Evolutionary conservation across 495 filamentous ascomycete genomes (phyloP).

Genomic region (Penicillium bovifimosum): DNA sequence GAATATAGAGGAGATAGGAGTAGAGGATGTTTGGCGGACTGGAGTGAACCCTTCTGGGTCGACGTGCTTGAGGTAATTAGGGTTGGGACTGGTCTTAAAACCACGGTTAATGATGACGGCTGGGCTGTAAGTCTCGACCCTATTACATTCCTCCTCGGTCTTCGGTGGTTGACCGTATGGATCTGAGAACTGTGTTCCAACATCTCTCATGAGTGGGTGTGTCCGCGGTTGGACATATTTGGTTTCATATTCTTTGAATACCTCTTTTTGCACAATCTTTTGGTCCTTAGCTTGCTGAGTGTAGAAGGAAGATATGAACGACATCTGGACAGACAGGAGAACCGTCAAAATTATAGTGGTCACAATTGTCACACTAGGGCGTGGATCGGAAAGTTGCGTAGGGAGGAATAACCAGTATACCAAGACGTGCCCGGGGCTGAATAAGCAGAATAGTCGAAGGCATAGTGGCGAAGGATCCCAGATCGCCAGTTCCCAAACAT

Average conservation of each 20-base stretch:
- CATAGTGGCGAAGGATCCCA: constrained; percentile 90
- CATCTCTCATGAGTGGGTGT: constrained; percentile 74
- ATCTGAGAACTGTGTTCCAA: constrained; percentile 64
- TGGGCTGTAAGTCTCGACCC: constrained; percentile 69
- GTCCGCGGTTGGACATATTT: constrained; percentile 93
- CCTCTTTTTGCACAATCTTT: constrained; percentile 79
- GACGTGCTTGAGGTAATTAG: constrained; percentile 74
- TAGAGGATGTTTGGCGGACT: constrained; percentile 20
- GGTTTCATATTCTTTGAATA: constrained; percentile 90
- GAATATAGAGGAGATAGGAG: constrained; percentile 25
- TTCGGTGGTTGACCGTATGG: constrained; percentile 34
- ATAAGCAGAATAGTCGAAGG: constrained; percentile 77
- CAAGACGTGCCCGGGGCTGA: constrained; percentile 86
- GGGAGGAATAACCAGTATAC: constrained; percentile 87
- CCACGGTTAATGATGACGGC: constrained; percentile 71
- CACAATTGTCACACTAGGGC: constrained; percentile 78
- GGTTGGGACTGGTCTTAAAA: constrained; percentile 82
- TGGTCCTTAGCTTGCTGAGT: constrained; percentile 81
- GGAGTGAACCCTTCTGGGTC: constrained; percentile 59
- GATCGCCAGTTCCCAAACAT: constrained; percentile 91
- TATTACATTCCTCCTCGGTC: constrained; percentile 42
- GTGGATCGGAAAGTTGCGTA: constrained; percentile 62
- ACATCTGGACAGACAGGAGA: constrained; percentile 73
- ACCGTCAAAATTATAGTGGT: constrained; percentile 66
- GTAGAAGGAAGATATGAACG: constrained; percentile 62